Evolutionary conservation across 2,329 filamentous ascomycete genomes (phyloP).

Genomic region (Rutstroemia sydowiana): DNA sequence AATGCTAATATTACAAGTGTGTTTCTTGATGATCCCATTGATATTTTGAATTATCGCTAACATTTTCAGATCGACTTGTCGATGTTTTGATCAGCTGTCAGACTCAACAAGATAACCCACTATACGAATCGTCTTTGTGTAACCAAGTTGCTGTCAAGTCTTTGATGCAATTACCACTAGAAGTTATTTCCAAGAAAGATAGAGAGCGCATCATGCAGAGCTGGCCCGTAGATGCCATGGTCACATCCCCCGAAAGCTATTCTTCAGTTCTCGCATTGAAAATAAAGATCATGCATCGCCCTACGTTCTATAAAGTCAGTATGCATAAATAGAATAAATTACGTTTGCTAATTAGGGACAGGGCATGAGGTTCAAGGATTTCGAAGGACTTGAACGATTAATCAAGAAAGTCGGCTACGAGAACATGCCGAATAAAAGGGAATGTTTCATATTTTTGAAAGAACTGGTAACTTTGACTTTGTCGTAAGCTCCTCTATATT

Average conservation of each 20-base stretch:
- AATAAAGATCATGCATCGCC: conserved; percentile 42
- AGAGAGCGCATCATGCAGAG: conserved; percentile 38
- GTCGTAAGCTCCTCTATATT: conserved; percentile 15
- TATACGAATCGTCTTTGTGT: conserved; percentile 13
- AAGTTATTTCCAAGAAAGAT: conserved; percentile 36
- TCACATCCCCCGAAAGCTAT: conserved; percentile 14
- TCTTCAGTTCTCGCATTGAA: conserved; percentile 37
- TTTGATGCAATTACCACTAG: conserved; percentile 26
- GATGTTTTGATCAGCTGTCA: conserved; percentile 19
- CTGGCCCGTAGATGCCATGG: conserved; percentile 15
- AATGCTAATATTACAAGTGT: conserved; percentile 19
- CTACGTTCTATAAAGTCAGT: conserved; percentile 40
- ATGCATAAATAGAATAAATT: neutral
- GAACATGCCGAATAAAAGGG: neutral
- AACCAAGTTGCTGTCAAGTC: conserved; percentile 23
- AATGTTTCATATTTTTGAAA: conserved; percentile 1
- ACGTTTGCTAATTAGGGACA: conserved; percentile 9
- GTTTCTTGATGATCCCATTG: neutral
- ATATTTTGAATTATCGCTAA: conserved; percentile 1
- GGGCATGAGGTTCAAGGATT: conserved; percentile 32
- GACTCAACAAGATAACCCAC: conserved; percentile 17
- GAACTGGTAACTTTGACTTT: conserved; percentile 24
- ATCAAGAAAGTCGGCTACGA: conserved; percentile 7
- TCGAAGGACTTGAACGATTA: conserved; percentile 29
- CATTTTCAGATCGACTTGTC: conserved; percentile 22